Percentiles rank a stretch among this genome's conserved stretches.
These are phyloP conservation scores for Nakazawaea peltata DNA, from an alignment of 805 yeast species.

Conservation along the genomic window DNA sequence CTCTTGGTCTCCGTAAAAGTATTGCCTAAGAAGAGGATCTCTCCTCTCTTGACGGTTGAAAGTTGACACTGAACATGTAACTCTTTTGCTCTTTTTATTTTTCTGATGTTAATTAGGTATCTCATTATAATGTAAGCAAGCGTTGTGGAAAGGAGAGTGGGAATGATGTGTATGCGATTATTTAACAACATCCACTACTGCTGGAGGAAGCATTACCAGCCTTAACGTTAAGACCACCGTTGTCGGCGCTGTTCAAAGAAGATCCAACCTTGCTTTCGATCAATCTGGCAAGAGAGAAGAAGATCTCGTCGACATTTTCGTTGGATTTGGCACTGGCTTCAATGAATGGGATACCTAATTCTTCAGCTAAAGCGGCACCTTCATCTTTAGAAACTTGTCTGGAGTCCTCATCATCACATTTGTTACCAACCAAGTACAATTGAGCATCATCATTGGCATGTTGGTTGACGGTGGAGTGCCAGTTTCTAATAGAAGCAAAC, in stretches of 20 bases:
- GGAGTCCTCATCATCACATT: conserved; percentile 82
- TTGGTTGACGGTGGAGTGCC: conserved; percentile 94
- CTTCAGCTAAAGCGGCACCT: conserved; percentile 83
- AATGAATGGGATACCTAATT: conserved; percentile 81
- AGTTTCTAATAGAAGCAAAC: conserved; percentile 84
- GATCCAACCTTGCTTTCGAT: conserved; percentile 71
- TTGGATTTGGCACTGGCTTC: conserved; percentile 97
- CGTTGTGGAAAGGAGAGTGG: too few species aligned
- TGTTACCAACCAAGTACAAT: conserved; percentile 90
- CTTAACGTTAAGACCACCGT: conserved; percentile 31
- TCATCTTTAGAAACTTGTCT: conserved; percentile 86
- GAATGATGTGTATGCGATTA: too few species aligned
- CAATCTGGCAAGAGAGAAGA: conserved; percentile 79
- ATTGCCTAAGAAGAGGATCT: too few species aligned
- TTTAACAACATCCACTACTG: conserved; percentile 32
- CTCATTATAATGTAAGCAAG: too few species aligned
- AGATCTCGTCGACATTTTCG: conserved; percentile 85
- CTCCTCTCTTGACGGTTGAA: too few species aligned
- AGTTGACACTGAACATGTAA: too few species aligned
- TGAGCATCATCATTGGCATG: conserved; percentile 97
- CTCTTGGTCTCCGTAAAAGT: too few species aligned
- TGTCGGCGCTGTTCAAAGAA: conserved; percentile 21
- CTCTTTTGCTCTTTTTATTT: too few species aligned
- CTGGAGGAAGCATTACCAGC: conserved; percentile 17
- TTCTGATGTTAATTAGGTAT: too few species aligned